These are phyloP conservation scores for Xylaria flabelliformis DNA, from an alignment of 495 filamentous ascomycete species.

Conservation along the genomic window DNA sequence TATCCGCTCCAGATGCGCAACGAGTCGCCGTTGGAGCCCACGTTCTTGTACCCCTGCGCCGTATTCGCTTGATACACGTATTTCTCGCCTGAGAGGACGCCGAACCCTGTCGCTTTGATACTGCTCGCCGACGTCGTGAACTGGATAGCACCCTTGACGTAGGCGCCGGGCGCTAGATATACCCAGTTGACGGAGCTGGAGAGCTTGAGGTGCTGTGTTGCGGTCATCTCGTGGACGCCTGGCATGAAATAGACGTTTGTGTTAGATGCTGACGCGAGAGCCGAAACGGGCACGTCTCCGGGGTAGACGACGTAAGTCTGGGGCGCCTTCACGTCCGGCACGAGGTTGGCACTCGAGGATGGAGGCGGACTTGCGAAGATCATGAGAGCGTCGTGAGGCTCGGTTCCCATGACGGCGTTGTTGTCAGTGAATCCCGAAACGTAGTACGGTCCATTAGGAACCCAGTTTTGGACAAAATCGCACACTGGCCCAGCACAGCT, in stretches of 20 bases:
- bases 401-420: neutral
- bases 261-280: neutral
- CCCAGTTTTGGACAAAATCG: conserved; percentile 9
- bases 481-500: neutral
- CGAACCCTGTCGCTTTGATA: neutral
- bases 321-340: neutral
- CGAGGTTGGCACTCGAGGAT: neutral
- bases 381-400: neutral
- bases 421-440: neutral
- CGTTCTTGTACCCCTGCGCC: neutral
- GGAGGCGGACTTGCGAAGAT: conserved; percentile 16
- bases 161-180: neutral
- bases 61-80: conserved; percentile 3
- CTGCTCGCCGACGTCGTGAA: neutral
- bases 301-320: conserved; percentile 3
- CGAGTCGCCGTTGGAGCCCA: conserved; percentile 1
- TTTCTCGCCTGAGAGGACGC: conserved; percentile 5
- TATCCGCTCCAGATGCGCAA: neutral
- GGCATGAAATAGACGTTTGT: conserved; percentile 5
- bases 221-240: neutral
- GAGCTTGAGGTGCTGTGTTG: neutral
- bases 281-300: conserved; percentile 2
- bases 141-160: conserved; percentile 4
- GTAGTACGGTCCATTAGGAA: neutral
- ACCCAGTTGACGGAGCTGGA: neutral